phyloP scores from a whole-genome alignment of 1,139 yeast species.

The Pichia sp. region DNA sequence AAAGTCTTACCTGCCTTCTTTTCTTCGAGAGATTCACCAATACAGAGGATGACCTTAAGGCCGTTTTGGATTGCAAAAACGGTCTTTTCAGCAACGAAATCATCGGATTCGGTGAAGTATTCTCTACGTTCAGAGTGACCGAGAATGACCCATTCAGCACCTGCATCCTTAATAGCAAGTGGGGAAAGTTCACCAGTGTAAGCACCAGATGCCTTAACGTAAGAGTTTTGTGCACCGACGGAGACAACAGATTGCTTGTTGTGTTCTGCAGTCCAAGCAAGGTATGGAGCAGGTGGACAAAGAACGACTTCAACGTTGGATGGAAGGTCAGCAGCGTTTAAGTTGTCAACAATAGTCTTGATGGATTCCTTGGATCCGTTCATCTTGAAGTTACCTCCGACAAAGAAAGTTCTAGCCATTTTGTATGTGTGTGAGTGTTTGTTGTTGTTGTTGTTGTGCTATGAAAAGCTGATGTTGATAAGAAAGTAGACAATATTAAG shows the following conservation, averaged over 20 bases:
- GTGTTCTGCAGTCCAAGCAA: slow-evolving; percentile 62
- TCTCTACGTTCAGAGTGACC: slow-evolving; percentile 99
- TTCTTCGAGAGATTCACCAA: slow-evolving; percentile 96
- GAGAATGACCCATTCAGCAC: slow-evolving; percentile 89
- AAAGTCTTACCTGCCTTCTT: slow-evolving; percentile 84
- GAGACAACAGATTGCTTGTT: slow-evolving; percentile 68
- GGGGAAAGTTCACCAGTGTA: slow-evolving; percentile 97
- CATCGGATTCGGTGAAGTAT: slow-evolving; percentile 83
- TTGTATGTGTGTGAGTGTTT: not conserved
- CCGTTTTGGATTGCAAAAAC: slow-evolving; percentile 89
- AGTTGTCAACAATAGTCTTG: slow-evolving; percentile 71
- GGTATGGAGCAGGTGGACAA: slow-evolving; percentile 94
- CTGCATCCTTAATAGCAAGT: slow-evolving; percentile 81
- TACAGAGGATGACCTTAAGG: slow-evolving; percentile 85
- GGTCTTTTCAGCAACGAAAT: slow-evolving; percentile 89
- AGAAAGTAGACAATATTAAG: too few relatives aligned
- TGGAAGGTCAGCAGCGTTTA: slow-evolving; percentile 74
- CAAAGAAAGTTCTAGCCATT: slow-evolving; percentile 70
- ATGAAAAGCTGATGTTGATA: too few relatives aligned
- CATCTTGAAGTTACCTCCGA: slow-evolving; percentile 99
- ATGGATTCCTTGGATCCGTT: slow-evolving; percentile 91
- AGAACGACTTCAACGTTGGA: slow-evolving; percentile 80
- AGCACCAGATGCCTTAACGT: slow-evolving; percentile 86
- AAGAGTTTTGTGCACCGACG: slow-evolving; percentile 89
- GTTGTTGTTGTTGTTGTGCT: not conserved